Conservation (phyloP, 139 green algal species). For the Chlorella sp. region DNA sequence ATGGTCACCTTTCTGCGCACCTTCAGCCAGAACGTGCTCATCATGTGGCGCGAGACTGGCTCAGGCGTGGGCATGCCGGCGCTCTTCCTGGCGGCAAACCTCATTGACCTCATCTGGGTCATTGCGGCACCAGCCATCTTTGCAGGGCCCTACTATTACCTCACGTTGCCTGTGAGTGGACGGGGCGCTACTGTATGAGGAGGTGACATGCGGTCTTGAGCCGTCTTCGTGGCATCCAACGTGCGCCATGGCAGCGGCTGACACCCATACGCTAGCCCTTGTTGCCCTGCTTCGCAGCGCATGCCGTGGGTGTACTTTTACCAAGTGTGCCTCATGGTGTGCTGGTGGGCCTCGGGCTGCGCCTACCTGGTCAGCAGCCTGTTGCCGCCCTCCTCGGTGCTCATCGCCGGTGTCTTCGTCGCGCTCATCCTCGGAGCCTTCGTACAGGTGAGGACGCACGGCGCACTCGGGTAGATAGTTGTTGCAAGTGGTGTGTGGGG, state of each 20-base stretch:
- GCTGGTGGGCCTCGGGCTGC: slow-evolving; percentile 33
- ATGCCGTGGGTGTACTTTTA: slow-evolving; percentile 25
- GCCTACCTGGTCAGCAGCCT: slow-evolving; percentile 30
- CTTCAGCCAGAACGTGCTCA: slow-evolving; percentile 24
- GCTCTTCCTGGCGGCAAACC: slow-evolving; percentile 23
- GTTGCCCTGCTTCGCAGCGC: neutral
- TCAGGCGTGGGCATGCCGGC: slow-evolving; percentile 24
- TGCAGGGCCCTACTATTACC: slow-evolving; percentile 40
- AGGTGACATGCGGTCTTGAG: too few relatives aligned
- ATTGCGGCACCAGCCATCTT: slow-evolving; percentile 20
- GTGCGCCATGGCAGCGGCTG: too few relatives aligned
- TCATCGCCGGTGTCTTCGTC: slow-evolving; percentile 37
- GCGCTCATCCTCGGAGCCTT: slow-evolving; percentile 39
- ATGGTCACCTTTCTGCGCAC: slow-evolving; percentile 32
- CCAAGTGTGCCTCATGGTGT: slow-evolving; percentile 22
- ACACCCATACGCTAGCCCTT: too few relatives aligned
- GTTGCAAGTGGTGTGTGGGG: neutral
- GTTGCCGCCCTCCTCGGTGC: slow-evolving; percentile 25
- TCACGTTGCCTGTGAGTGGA: slow-evolving; percentile 27
- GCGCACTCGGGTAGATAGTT: too few relatives aligned
- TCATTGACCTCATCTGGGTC: slow-evolving; percentile 35
- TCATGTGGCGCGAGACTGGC: slow-evolving; percentile 22
- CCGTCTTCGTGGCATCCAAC: too few relatives aligned
- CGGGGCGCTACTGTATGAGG: too few relatives aligned
- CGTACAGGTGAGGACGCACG: slow-evolving; percentile 18